Evolutionary conservation across 495 filamentous ascomycete species (phyloP).

Genomic region (Penicillium alfredii): DNA sequence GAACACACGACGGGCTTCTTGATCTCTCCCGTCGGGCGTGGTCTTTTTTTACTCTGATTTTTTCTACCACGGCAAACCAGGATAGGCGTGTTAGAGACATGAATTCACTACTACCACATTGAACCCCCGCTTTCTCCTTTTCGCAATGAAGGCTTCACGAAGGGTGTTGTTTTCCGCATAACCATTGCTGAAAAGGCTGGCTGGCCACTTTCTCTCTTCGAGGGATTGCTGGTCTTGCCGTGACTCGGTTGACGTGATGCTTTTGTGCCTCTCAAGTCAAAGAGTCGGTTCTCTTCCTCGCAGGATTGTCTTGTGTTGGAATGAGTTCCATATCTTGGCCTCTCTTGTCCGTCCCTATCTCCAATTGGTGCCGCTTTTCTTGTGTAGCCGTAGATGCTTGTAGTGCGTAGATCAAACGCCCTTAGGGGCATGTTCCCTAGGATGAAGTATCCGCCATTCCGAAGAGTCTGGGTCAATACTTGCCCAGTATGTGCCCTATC

Average conservation of each 20-base stretch:
- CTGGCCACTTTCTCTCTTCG: slow-evolving; percentile 10
- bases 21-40: slow-evolving; percentile 28
- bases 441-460: too few relatives aligned
- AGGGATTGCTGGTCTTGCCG: slow-evolving; percentile 6
- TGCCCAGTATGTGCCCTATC: too few relatives aligned
- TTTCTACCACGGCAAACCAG: slow-evolving; percentile 39
- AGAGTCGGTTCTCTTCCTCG: slow-evolving; percentile 22
- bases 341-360: slow-evolving; percentile 27
- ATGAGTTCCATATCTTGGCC: slow-evolving; percentile 19
- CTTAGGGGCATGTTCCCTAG: too few relatives aligned
- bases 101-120: slow-evolving; percentile 37
- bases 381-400: slow-evolving; percentile 21
- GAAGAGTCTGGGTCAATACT: too few relatives aligned
- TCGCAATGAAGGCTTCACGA: slow-evolving; percentile 47
- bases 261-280: slow-evolving; percentile 13
- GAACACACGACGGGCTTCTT: slow-evolving; percentile 18
- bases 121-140: slow-evolving; percentile 35
- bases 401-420: too few relatives aligned
- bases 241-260: slow-evolving; percentile 21
- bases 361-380: slow-evolving; percentile 16
- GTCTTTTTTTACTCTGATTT: slow-evolving; percentile 23
- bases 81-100: slow-evolving; percentile 44
- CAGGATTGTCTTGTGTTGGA: slow-evolving; percentile 1
- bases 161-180: slow-evolving; percentile 45
- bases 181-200: slow-evolving; percentile 44